Conservation (phyloP, 1,139 yeast species). For the Taphrina populina region DNA sequence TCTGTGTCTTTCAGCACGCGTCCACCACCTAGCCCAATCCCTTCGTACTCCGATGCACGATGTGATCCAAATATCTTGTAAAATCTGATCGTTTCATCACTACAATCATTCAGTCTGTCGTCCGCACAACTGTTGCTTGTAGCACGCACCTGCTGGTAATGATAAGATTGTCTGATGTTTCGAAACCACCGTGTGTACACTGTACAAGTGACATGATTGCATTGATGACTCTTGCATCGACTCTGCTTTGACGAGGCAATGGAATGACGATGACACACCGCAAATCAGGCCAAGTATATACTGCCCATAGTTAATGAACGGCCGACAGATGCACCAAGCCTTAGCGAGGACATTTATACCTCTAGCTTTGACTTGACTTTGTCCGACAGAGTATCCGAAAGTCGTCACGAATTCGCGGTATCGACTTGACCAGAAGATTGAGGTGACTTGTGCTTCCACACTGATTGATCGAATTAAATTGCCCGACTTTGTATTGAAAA, state of each 20-base stretch:
- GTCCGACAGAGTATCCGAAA: slow-evolving; percentile 62
- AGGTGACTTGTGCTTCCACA: slow-evolving; percentile 74
- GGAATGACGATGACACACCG: slow-evolving; percentile 53
- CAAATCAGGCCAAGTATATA: slow-evolving; percentile 69
- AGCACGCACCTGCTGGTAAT: slow-evolving; percentile 17
- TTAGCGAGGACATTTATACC: background rate
- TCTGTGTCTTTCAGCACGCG: slow-evolving; percentile 8
- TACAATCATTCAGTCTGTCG: slow-evolving; percentile 2
- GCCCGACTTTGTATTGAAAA: slow-evolving; percentile 83
- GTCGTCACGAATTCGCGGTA: slow-evolving; percentile 69
- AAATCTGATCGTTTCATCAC: slow-evolving; percentile 27
- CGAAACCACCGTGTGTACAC: background rate
- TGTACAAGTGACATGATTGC: slow-evolving; percentile 54
- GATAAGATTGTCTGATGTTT: slow-evolving; percentile 17
- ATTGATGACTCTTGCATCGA: slow-evolving; percentile 60
- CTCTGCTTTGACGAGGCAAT: slow-evolving; percentile 45
- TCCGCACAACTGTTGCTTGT: no score
- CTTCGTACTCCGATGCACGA: slow-evolving; percentile 4
- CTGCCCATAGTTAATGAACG: slow-evolving; percentile 41
- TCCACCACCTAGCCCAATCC: slow-evolving; percentile 25
- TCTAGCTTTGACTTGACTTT: background rate
- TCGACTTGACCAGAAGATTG: slow-evolving; percentile 69
- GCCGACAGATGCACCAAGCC: background rate
- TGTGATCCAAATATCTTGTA: slow-evolving; percentile 2
- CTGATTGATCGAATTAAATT: slow-evolving; percentile 57